A percentile compares a stretch with the other conserved stretches of the same genome.
phyloP scores from a whole-genome alignment of 345 rosid genomes.

The Microthlaspi erraticum region DNA sequence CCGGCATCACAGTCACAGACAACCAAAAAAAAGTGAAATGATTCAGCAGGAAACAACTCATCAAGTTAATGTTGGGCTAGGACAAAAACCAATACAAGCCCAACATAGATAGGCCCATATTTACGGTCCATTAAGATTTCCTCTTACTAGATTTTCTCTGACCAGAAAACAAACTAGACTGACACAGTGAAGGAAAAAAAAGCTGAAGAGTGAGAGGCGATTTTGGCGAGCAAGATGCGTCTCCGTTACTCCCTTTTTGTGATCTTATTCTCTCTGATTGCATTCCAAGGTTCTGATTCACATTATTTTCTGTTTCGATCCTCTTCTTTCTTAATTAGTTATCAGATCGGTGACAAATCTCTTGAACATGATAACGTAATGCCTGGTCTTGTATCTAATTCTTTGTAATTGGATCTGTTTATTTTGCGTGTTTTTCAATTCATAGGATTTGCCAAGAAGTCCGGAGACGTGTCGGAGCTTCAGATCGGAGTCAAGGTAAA shows the following conservation, averaged over 20 bases:
- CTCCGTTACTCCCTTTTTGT: slow-evolving; percentile 32
- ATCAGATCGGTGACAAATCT: background rate
- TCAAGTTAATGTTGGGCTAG: background rate
- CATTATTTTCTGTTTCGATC: background rate
- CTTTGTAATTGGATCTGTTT: slow-evolving; percentile 20
- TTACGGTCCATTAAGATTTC: background rate
- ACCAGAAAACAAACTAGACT: background rate
- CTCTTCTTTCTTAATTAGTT: background rate
- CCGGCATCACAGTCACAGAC: too few relatives aligned
- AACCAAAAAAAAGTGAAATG: too few relatives aligned
- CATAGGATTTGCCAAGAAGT: slow-evolving; percentile 66
- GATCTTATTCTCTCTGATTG: slow-evolving; percentile 28
- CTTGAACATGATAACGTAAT: background rate
- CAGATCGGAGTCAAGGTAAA: slow-evolving; percentile 96
- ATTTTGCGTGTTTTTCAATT: background rate
- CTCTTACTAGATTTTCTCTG: background rate
- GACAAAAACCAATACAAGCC: background rate
- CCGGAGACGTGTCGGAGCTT: slow-evolving; percentile 75
- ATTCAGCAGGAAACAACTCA: too few relatives aligned
- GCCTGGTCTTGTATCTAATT: background rate
- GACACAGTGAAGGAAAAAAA: background rate
- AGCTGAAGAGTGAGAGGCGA: background rate
- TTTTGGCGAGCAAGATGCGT: slow-evolving; percentile 29
- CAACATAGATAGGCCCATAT: background rate
- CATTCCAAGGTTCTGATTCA: slow-evolving; percentile 36